phyloP scores from a whole-genome alignment of 2,329 filamentous ascomycete genomes.

The Colletotrichum limetticola region DNA sequence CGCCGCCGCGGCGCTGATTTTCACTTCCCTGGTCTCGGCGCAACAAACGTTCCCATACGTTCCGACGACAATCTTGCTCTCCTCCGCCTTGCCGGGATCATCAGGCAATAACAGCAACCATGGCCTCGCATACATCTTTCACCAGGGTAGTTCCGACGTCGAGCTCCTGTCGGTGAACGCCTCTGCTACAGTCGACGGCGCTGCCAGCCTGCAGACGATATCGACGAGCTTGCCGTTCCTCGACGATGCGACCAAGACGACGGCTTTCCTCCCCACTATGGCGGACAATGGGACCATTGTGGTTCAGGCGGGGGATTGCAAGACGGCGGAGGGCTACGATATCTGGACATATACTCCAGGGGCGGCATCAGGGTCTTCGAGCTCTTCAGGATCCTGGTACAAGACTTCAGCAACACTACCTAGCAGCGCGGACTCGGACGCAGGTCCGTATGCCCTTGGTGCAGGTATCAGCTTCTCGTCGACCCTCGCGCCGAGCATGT shows the following conservation, averaged over 20 bases:
- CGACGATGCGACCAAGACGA: slow-evolving; percentile 53
- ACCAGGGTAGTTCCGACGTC: slow-evolving; percentile 56
- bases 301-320: slow-evolving; percentile 80
- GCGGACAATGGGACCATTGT: slow-evolving; percentile 76
- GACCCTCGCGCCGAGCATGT: slow-evolving; percentile 62
- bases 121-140: slow-evolving; percentile 77
- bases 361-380: slow-evolving; percentile 50
- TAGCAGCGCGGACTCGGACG: slow-evolving; percentile 35
- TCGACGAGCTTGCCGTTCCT: slow-evolving; percentile 73
- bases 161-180: slow-evolving; percentile 75
- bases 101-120: slow-evolving; percentile 49
- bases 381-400: slow-evolving; percentile 55
- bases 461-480: slow-evolving; percentile 75
- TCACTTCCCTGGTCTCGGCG: slow-evolving; percentile 36
- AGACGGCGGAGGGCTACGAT: slow-evolving; percentile 58
- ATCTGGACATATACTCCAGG: slow-evolving; percentile 75
- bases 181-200: slow-evolving; percentile 64
- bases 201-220: slow-evolving; percentile 59
- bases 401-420: slow-evolving; percentile 42
- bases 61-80: slow-evolving; percentile 77
- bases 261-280: slow-evolving; percentile 75
- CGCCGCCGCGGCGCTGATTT: slow-evolving; percentile 26
- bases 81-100: slow-evolving; percentile 55
- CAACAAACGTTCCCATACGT: slow-evolving; percentile 76
- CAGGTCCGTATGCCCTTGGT: slow-evolving; percentile 62